Evolutionary conservation across 139 green algal species (phyloP).

Genomic region (Tetradesmus lagerheimii): DNA sequence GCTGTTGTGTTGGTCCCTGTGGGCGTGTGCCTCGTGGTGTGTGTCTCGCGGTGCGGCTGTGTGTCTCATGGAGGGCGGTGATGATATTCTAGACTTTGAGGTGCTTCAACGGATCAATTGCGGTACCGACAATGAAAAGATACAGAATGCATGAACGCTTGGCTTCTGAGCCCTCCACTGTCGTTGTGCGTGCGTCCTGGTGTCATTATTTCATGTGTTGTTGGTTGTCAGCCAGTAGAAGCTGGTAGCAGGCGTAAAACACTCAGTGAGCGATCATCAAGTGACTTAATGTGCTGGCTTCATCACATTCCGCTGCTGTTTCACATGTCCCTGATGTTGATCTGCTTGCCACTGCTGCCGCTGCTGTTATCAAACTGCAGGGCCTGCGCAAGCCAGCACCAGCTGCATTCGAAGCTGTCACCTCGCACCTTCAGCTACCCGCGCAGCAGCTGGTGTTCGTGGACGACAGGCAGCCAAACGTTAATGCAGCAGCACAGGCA

Average conservation of each 20-base stretch:
- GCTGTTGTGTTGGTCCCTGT: neutral
- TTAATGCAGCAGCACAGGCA: constrained; percentile 31
- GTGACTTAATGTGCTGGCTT: neutral
- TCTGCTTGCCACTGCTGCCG: neutral
- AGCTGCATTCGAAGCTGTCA: constrained; percentile 63
- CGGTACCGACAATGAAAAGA: constrained; percentile 51
- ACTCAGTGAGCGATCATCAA: no score
- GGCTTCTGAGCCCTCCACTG: constrained; percentile 63
- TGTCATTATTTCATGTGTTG: neutral
- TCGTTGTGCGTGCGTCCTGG: no score
- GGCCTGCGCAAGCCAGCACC: constrained; percentile 77
- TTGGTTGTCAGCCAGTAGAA: neutral
- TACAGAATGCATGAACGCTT: constrained; percentile 61
- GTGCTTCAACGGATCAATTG: constrained; percentile 51
- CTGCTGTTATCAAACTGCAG: constrained; percentile 47
- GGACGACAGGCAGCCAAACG: constrained; percentile 70
- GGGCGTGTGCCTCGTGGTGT: neutral
- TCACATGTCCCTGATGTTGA: neutral
- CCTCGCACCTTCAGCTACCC: constrained; percentile 49
- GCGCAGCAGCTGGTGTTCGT: constrained; percentile 72
- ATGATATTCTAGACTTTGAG: constrained; percentile 57
- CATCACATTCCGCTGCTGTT: neutral
- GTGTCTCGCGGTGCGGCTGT: neutral
- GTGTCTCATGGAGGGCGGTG: constrained; percentile 18
- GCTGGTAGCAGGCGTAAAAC: no score